Conservation (phyloP, 768 basidiomycete genomes). For the Amanita rimosa region DNA sequence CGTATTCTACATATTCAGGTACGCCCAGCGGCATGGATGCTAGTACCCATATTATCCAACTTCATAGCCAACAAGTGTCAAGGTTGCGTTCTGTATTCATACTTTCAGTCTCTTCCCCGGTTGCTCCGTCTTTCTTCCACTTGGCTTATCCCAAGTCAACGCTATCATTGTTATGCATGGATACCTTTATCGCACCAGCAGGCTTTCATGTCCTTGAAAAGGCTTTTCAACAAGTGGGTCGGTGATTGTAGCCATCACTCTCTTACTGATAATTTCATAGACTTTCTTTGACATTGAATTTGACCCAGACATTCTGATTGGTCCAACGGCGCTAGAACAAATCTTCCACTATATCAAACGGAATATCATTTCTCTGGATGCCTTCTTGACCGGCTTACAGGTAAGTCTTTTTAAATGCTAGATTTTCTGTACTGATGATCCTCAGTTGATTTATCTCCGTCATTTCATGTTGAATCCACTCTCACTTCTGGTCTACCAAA, state of each 20-base stretch:
- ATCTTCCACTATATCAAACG: conserved; percentile 47
- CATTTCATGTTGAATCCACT: conserved; percentile 5
- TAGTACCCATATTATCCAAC: not conserved
- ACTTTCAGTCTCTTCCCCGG: conserved; percentile 47
- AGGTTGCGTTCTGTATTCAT: conserved; percentile 56
- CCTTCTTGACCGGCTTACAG: conserved; percentile 48
- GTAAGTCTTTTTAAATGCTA: conserved; percentile 20
- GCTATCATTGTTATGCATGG: conserved; percentile 44
- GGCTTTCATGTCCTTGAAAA: conserved; percentile 38
- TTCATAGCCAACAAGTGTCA: conserved; percentile 36
- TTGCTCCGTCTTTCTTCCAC: conserved; percentile 46
- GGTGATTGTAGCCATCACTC: not conserved
- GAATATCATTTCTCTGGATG: conserved; percentile 46
- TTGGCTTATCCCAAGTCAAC: conserved; percentile 47
- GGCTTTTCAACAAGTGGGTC: conserved; percentile 40
- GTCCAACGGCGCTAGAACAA: conserved; percentile 43
- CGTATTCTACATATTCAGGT: conserved; percentile 66
- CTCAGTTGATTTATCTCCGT: conserved; percentile 2
- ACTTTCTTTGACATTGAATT: conserved; percentile 54
- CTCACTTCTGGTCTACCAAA: conserved; percentile 1
- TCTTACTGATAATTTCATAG: conserved; percentile 4
- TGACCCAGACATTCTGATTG: conserved; percentile 49
- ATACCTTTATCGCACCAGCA: conserved; percentile 37
- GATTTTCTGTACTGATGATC: not conserved
- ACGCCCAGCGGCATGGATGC: not conserved